Percentiles rank a stretch among this genome's conserved stretches.
These are phyloP conservation scores for Candida argentea DNA, from an alignment of 805 yeast genomes.

Conservation along the genomic window DNA sequence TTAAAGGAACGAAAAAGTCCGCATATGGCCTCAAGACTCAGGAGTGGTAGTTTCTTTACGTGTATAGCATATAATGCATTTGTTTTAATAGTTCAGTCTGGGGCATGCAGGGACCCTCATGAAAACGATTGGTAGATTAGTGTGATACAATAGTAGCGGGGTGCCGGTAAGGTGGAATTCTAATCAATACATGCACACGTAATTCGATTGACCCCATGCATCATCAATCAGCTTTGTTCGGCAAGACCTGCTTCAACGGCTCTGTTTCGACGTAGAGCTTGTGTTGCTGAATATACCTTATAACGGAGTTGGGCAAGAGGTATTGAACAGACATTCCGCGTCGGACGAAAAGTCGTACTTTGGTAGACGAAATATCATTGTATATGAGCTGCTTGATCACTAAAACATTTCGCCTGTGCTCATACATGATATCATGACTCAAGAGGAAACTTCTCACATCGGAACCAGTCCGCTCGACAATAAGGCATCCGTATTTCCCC, in stretches of 20 bases:
- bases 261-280: constrained; percentile 81
- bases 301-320: constrained; percentile 85
- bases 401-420: constrained; percentile 84
- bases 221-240: constrained; percentile 15
- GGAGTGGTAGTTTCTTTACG: constrained; percentile 48
- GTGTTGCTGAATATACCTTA: constrained; percentile 90
- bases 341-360: constrained; percentile 83
- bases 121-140: neutral
- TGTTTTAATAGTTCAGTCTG: too few species aligned
- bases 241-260: constrained; percentile 83
- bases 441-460: constrained; percentile 89
- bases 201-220: neutral
- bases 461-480: constrained; percentile 93
- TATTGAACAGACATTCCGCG: constrained; percentile 97
- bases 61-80: too few species aligned
- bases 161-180: neutral
- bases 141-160: neutral
- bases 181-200: constrained; percentile 1
- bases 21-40: constrained; percentile 57
- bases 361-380: constrained; percentile 92
- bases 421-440: constrained; percentile 95
- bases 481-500: constrained; percentile 92
- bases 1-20: constrained; percentile 58
- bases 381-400: constrained; percentile 94
- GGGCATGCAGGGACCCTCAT: too few species aligned